Base-by-base conservation (phyloP, 2,329 filamentous ascomycete species). In the Oidium heveae region DNA sequence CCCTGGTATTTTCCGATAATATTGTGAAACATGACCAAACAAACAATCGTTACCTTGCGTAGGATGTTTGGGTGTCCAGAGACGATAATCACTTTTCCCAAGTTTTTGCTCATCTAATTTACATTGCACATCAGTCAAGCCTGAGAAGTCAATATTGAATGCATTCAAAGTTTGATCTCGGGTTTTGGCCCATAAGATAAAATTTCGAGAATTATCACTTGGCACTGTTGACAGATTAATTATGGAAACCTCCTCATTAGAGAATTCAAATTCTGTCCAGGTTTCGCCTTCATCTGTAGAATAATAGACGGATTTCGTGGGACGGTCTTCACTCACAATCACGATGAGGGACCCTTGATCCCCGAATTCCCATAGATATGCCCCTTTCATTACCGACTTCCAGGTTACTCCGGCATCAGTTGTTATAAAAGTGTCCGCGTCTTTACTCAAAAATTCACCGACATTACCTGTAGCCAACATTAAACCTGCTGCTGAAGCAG, bases 381-480 rank as follows among this genome's bases (percentile, higher is more conserved):
- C 76, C 6, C 91, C 93, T 68, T 93, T 88, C 69, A 84, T 89
- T 57, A 89, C 79, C 56, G 80, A 77, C 59, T 74, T 80, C 91
- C 91, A 98, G 41, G 72, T 84, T 53, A 96, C 74, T 55, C 93
- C 93, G n/a, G 83, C 91, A 65, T 98, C 88, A 0, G 75, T 74
- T 12, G 86, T 93, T 72, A 96, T 82, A 69, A 89, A 98, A 0
- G 89, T 96, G 64, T 91, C 82, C 15, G 82, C 83, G 54, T 82
- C 78, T 16, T 71, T 65, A 12, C 54, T 56, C 4, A 66, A 59
- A 28, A 59, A 63, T 33, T 78, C 70, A 32, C 93, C 93, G 10
- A 98, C 87, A 62, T 96, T 98, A 60, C 91, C 91, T 58, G 87
- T 77, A 16, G 79, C 91, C 65, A 98, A 81, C 78, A 96, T 86